Conservation (phyloP, 1,284 basidiomycete species). For the Meira miltonrushii region DNA sequence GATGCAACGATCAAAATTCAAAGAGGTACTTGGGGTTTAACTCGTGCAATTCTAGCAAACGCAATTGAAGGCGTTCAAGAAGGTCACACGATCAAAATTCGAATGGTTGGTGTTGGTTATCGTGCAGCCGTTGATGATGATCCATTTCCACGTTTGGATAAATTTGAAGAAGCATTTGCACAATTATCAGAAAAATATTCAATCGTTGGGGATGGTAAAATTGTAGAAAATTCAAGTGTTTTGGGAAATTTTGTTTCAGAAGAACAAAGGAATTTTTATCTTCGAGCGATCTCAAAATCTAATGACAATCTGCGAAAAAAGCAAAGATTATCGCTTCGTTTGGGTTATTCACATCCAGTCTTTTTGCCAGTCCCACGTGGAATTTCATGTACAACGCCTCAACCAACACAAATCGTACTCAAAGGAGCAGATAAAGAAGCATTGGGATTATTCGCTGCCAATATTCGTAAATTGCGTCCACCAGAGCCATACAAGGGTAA, state of each 20-base stretch:
- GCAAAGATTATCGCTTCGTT: constrained; percentile 45
- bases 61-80: constrained; percentile 82
- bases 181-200: too few species aligned
- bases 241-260: constrained; percentile 26
- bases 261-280: constrained; percentile 23
- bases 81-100: constrained; percentile 75
- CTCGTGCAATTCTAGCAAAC: constrained; percentile 80
- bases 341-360: constrained; percentile 85
- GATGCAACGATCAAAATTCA: constrained; percentile 70
- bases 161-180: constrained; percentile 29
- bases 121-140: constrained; percentile 80
- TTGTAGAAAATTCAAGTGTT: too few species aligned
- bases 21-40: constrained; percentile 86
- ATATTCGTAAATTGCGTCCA: constrained; percentile 74
- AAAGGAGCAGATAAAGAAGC: constrained; percentile 59
- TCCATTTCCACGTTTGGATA: constrained; percentile 55
- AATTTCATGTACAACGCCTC: constrained; percentile 45
- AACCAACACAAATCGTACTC: constrained; percentile 58
- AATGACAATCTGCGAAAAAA: not conserved
- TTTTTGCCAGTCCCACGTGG: constrained; percentile 70
- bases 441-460: constrained; percentile 80
- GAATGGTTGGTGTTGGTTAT: constrained; percentile 92
- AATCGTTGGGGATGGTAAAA: not conserved
- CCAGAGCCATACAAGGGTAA: constrained; percentile 86
- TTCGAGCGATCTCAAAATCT: not conserved